Base-by-base conservation (phyloP, 805 yeast species). In the Candida sanyiensis region DNA sequence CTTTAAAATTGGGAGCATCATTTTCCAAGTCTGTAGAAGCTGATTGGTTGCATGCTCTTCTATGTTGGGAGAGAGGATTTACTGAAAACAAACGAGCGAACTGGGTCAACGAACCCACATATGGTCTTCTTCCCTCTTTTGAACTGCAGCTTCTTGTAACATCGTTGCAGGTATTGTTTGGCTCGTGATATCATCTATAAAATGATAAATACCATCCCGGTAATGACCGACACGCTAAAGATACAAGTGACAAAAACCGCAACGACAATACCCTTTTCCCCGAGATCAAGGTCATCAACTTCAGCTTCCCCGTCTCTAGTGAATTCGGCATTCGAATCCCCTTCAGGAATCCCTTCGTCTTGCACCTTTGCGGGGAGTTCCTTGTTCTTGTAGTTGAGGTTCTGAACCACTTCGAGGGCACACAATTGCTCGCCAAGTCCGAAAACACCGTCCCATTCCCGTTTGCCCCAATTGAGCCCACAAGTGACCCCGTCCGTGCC, bases 361-460 rank as follows among this genome's bases (percentile, higher is more conserved):
- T 55, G 39, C 13, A 74, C 68, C 1, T 88, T 77, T 45, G 69
- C 75, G 1, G 96, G 96, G 25, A 74, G 70, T 3, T 72, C 70
- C 51, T 55, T 54, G 3, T 51, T 40, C 22, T 52, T 47, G 35
- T 62, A 61, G 29, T 53, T 49, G 8, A 72, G 53, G 35, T 68
- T 72, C 20, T 66, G 69, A 48, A 77, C 66, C 2, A 64, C 63
- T 52, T 88, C 97, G 45, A 88, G 63, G 0, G 96, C 96, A 24
- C 80, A 64, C 73, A 85, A 83, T 63, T 90, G 95, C 63, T 90
- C 96, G 40, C 97, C 97, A 25, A 90, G 69, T 3, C 97, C 96
- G 52, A 74, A 86, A 28, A 56, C 54, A 2, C 73, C 78, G 61
- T 89, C 97, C 79, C 83, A 83, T 15, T 75, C 77, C 2, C 67